phyloP scores from a whole-genome alignment of 768 basidiomycete species.

The Albatrellus ellisii region DNA sequence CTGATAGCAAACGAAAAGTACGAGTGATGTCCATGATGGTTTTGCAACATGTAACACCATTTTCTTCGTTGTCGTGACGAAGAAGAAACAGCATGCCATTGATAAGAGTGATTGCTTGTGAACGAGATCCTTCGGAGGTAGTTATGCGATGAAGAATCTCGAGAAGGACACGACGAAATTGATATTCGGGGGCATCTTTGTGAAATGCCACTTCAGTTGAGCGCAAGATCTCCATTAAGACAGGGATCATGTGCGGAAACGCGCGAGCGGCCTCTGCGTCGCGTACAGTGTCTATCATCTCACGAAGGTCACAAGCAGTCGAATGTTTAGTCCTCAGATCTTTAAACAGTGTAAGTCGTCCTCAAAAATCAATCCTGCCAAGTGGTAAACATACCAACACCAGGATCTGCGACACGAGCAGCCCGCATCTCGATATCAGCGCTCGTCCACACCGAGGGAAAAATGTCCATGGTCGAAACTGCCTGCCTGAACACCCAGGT shows the following conservation, averaged over 20 bases:
- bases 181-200: constrained; percentile 58
- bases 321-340: constrained; percentile 60
- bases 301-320: constrained; percentile 67
- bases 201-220: constrained; percentile 53
- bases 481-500: too few relatives aligned
- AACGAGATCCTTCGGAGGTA: constrained; percentile 62
- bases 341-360: constrained; percentile 16
- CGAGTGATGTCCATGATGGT: constrained; percentile 82
- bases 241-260: constrained; percentile 59
- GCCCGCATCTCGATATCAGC: constrained; percentile 61
- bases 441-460: constrained; percentile 30
- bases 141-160: constrained; percentile 87
- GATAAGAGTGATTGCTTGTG: constrained; percentile 54
- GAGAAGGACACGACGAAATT: constrained; percentile 76
- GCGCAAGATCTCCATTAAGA: constrained; percentile 59
- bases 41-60: constrained; percentile 83
- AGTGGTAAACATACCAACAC: constrained; percentile 35
- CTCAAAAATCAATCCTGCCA: constrained; percentile 2
- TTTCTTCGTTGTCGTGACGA: constrained; percentile 91
- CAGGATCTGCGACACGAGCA: constrained; percentile 63
- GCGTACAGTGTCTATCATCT: constrained; percentile 67
- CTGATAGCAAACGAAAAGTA: constrained; percentile 56
- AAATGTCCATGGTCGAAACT: constrained; percentile 26
- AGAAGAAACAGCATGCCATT: constrained; percentile 74
- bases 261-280: constrained; percentile 62